These are phyloP conservation scores for Fonsecaea pugnacius DNA, from an alignment of 2,329 filamentous ascomycete species.

Conservation along the genomic window DNA sequence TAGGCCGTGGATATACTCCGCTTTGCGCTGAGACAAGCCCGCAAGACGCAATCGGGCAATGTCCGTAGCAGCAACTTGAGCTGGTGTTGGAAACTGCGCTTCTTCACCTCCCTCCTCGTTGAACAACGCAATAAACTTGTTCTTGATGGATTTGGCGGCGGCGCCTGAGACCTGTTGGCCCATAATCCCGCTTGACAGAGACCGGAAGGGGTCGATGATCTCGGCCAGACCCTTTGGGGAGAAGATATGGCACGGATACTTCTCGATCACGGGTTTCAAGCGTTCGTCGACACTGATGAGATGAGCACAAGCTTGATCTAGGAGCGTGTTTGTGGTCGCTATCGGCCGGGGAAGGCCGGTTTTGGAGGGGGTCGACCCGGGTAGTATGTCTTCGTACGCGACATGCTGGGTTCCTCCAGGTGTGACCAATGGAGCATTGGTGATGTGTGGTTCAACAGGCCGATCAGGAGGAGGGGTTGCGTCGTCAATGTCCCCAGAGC, in stretches of 20 bases:
- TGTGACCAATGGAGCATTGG: constrained; percentile 55
- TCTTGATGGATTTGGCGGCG: constrained; percentile 85
- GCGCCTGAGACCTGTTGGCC: constrained; percentile 95
- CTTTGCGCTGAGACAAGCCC: constrained; percentile 90
- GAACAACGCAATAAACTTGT: constrained; percentile 80
- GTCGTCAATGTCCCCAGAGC: constrained; percentile 48
- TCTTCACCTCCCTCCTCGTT: constrained; percentile 43
- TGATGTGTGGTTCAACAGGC: constrained; percentile 53
- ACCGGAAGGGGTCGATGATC: constrained; percentile 83
- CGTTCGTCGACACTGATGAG: constrained; percentile 73
- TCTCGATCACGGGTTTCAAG: constrained; percentile 72
- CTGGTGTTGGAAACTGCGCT: constrained; percentile 72
- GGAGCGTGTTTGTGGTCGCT: constrained; percentile 70
- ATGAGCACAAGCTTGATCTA: constrained; percentile 76
- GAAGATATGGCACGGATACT: constrained; percentile 78
- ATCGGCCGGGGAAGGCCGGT: constrained; percentile 47
- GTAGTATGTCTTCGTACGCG: constrained; percentile 50
- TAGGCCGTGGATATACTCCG: constrained; percentile 88
- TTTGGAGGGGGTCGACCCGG: constrained; percentile 47
- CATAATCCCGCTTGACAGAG: constrained; percentile 83
- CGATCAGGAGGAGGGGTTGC: constrained; percentile 48
- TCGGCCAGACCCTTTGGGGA: constrained; percentile 81
- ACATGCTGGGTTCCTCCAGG: constrained; percentile 53
- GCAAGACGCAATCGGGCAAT: constrained; percentile 76
- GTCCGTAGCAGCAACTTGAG: constrained; percentile 67